These are phyloP conservation scores for Monosporascus sp. DNA, from an alignment of 2,329 filamentous ascomycete genomes.

Conservation along the genomic window DNA sequence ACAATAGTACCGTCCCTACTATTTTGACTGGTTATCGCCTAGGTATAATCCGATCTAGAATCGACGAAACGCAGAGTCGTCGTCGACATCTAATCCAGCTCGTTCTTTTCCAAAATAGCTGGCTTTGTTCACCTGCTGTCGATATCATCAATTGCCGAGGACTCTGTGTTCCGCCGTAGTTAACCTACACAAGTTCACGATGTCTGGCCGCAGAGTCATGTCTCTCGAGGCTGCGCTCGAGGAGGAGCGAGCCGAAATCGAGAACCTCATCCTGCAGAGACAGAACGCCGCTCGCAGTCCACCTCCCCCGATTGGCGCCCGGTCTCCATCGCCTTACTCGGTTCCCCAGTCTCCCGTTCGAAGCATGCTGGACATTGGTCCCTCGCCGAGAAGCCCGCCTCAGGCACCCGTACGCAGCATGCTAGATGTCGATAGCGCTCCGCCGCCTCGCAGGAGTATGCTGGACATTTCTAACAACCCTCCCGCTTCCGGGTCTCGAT, in stretches of 20 bases:
- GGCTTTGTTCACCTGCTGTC: background rate
- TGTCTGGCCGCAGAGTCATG: conserved; percentile 24
- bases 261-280: conserved; percentile 24
- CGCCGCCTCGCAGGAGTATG: conserved; percentile 46
- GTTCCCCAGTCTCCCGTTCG: conserved; percentile 62
- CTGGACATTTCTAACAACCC: conserved; percentile 40
- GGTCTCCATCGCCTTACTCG: conserved; percentile 50
- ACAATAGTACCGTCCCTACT: background rate
- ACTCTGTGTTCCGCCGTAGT: too few species aligned
- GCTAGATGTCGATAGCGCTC: conserved; percentile 51
- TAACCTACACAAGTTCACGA: conserved; percentile 11
- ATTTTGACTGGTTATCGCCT: background rate
- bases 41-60: too few species aligned
- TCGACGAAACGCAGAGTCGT: too few species aligned
- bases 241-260: conserved; percentile 28
- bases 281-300: conserved; percentile 15
- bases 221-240: conserved; percentile 30
- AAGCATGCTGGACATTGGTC: conserved; percentile 61
- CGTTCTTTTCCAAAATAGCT: background rate
- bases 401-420: conserved; percentile 59
- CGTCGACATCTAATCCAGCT: background rate
- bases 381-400: conserved; percentile 34
- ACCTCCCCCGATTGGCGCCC: conserved; percentile 22
- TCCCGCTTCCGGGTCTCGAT: conserved; percentile 12
- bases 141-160: too few species aligned